Conservation (phyloP, 176 grass and related monocot species). For the Musa acuminata region DNA sequence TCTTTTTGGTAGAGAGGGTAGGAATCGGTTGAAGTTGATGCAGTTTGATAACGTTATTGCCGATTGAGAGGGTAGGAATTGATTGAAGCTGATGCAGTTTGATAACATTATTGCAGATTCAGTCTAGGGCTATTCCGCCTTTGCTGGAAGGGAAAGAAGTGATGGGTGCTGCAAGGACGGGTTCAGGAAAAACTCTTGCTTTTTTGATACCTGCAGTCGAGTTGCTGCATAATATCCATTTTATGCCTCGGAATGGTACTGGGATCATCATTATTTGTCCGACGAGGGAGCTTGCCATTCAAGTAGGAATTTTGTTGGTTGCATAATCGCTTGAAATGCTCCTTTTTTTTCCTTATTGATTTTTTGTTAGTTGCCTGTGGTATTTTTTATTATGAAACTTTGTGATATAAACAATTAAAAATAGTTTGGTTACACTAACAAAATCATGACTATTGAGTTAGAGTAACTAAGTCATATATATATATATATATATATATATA, state of each 20-base stretch:
- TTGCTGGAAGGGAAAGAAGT: slow-evolving; percentile 58
- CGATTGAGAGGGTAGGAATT: background rate
- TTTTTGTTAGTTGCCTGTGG: background rate
- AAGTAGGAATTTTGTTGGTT: slow-evolving; percentile 28
- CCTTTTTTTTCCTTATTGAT: slow-evolving; percentile 27
- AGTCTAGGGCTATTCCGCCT: slow-evolving; percentile 63
- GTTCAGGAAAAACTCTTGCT: slow-evolving; percentile 71
- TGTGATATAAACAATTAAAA: no score
- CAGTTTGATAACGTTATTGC: no score
- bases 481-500: no score
- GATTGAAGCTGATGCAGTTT: background rate
- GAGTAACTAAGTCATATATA: no score
- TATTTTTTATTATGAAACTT: no score
- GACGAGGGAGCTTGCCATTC: slow-evolving; percentile 48
- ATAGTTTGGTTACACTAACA: no score
- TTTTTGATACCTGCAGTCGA: slow-evolving; percentile 65
- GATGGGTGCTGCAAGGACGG: slow-evolving; percentile 65
- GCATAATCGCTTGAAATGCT: slow-evolving; percentile 74
- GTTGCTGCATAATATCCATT: slow-evolving; percentile 41
- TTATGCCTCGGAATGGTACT: slow-evolving; percentile 54
- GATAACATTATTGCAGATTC: slow-evolving; percentile 40
- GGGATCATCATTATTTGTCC: slow-evolving; percentile 65
- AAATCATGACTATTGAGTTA: background rate
- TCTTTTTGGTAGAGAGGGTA: background rate
- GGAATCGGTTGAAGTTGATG: no score